Evolutionary conservation across 768 basidiomycete genomes (phyloP), one percentile per base, ranked within the genome.

Genomic region (Cubamyces lactineus): DNA sequence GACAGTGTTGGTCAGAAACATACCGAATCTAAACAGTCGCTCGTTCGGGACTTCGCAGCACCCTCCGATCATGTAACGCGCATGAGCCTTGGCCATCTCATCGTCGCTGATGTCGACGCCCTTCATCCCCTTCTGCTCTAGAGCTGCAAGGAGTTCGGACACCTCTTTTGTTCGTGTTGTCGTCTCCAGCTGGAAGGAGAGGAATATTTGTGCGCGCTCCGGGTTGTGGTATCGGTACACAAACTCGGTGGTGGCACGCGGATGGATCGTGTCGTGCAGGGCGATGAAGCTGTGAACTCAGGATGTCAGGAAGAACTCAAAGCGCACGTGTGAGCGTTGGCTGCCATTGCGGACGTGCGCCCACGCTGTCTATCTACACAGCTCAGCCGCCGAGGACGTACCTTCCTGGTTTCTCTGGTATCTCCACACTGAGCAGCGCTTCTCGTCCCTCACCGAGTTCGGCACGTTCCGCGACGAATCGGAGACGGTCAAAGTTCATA

Each of bases 381-480:
- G 42, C 5, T 17, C 16, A 26, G 15, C 9, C 28, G 15, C 7
- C 16, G 11, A 19, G 8, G 50, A 63, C 64, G 53, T 43, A 88
- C 96, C 89, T 92, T 77, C 97, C 97, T 5, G 94, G 92, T 61
- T 77, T 80, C 73, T 99, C 97, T 23, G 97, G 95, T 55, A 98
- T 90, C 69, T 92, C 90, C n/a, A 98, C 92, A 69, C 91, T 92
- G 66, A 98, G 81, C 48, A 98, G 81, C 0, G 91, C 97, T 76
- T 99, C 97, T 54, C 91, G 84, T 12, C 96, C 90, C 75, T 99
- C 97, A 64, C 97, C 97, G 19, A 98, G 81, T 74, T 98, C 95
- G 3, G 97, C 97, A 59, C 97, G 94, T 73, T 99, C 97, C 19
- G 97, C 92, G n/a, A 99, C 96, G 72, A 98, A 99, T 11, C 97